These are phyloP conservation scores for Sporisorium sorghi DNA, from an alignment of 1,284 basidiomycete genomes.

Conservation along the genomic window DNA sequence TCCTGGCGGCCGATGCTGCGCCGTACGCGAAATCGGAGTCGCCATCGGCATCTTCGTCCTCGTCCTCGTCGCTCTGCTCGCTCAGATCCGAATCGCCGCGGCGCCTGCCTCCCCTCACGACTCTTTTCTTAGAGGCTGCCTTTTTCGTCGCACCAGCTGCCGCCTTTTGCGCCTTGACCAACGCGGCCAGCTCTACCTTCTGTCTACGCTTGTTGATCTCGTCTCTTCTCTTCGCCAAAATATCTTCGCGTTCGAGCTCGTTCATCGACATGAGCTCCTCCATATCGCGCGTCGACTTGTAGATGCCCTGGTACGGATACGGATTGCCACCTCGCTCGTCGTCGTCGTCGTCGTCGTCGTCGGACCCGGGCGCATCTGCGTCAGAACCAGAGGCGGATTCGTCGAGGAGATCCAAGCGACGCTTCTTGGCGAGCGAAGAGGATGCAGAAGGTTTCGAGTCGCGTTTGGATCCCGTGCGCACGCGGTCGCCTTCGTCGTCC, in stretches of 20 bases:
- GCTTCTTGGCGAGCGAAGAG: constrained; percentile 35
- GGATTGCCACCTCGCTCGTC: constrained; percentile 21
- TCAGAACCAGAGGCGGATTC: constrained; percentile 49
- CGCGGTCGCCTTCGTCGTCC: constrained; percentile 71
- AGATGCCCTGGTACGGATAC: constrained; percentile 91
- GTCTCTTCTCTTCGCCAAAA: constrained; percentile 82
- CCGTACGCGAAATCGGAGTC: constrained; percentile 36
- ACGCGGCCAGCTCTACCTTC: constrained; percentile 79
- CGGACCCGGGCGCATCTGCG: constrained; percentile 22
- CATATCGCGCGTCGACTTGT: constrained; percentile 83
- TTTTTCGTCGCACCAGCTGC: constrained; percentile 50
- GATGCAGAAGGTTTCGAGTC: constrained; percentile 10
- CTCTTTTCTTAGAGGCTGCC: constrained; percentile 27
- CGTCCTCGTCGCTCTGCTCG: constrained; percentile 73
- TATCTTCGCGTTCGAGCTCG: constrained; percentile 88
- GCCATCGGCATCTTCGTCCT: constrained; percentile 81
- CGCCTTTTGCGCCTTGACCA: constrained; percentile 78
- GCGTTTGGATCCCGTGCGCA: constrained; percentile 65
- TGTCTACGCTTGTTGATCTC: constrained; percentile 83
- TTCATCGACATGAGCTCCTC: constrained; percentile 81
- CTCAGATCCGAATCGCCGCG: constrained; percentile 27
- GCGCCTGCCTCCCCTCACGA: constrained; percentile 15
- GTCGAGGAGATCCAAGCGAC: constrained; percentile 61
- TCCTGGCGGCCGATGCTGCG: constrained; percentile 80
- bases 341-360: constrained; percentile 21